These are phyloP conservation scores for Ogataea chonburiensis DNA, from an alignment of 805 yeast genomes.

Conservation along the genomic window DNA sequence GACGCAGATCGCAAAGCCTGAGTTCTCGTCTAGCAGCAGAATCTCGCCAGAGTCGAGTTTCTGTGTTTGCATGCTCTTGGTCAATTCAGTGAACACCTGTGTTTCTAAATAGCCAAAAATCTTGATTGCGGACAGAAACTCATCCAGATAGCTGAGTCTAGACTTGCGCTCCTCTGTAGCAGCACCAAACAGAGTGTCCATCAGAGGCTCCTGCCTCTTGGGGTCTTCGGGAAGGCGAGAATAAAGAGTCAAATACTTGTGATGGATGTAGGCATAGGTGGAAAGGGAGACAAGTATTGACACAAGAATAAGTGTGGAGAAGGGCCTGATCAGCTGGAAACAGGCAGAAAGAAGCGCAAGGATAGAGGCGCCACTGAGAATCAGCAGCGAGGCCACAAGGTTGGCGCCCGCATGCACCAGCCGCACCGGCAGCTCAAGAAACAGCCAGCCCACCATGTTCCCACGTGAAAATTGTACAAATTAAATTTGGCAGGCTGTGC, in stretches of 20 bases:
- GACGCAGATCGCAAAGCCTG: constrained; percentile 89
- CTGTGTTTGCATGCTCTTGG: constrained; percentile 88
- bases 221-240: constrained; percentile 52
- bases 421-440: constrained; percentile 16
- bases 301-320: constrained; percentile 44
- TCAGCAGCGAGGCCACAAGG: constrained; percentile 18
- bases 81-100: constrained; percentile 88
- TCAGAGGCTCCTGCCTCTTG: constrained; percentile 41
- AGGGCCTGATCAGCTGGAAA: constrained; percentile 50
- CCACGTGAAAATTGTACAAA: background rate
- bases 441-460: constrained; percentile 1
- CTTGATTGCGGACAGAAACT: constrained; percentile 85
- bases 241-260: constrained; percentile 62
- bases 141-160: constrained; percentile 72
- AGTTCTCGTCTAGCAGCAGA: constrained; percentile 57
- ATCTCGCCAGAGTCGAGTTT: constrained; percentile 76
- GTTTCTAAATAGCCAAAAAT: constrained; percentile 91
- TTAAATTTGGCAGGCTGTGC: background rate
- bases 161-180: constrained; percentile 39
- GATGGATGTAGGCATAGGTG: constrained; percentile 52
- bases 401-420: constrained; percentile 20
- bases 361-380: constrained; percentile 21
- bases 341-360: constrained; percentile 40
- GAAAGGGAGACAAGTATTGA: constrained; percentile 33
- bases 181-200: constrained; percentile 46